Evolutionary conservation across 1,139 yeast genomes (phyloP), one percentile per base, ranked within the genome.

Genomic region (Blastobotrys illinoisensis): DNA sequence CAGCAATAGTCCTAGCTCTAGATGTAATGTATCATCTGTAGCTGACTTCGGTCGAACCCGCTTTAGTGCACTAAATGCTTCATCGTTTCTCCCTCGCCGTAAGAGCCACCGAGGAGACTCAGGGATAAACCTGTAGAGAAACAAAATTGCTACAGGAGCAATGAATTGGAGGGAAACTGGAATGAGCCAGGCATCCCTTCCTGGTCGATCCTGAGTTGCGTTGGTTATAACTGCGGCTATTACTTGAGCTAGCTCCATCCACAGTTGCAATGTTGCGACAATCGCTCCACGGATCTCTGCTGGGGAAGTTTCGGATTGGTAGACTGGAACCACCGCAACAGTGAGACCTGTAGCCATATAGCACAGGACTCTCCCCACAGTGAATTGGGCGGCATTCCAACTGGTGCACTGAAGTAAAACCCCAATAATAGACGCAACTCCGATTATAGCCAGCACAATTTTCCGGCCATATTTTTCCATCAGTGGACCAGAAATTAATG

Each of bases 51-150:
- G 23, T 21, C 23, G 23, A 6, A 21, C 6, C 23, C 6, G 23
- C 23, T 21, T 6, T 21, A 21, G 6, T 21, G 6, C 23, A 4
- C 5, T 21, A 21, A 21, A 21, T 21, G 6, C 23, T 4, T 4
- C 23, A 21, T n/a, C n/a, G n/a, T 21, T 21, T 21, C 23, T 21
- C 20, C 46, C 55, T 16, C 52, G 48, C 53, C 54, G 48, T 5
- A 56, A 16, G 9, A 57, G 50, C 56, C 58, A 57, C 32, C 59
- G 47, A 3, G 59, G 59, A n/a, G 59, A 55, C 47, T 57, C 59
- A 7, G 59, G 59, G n/a, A 58, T n/a, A 18, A 51, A 44, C 5
- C 43, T 5, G 9, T 32, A 50, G 7, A 50, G 7, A 40, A 47
- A 44, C 1, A 57, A 5, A 9, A 51, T 40, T 11, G 52, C 13